Evolutionary conservation across 2,329 filamentous ascomycete species (phyloP), one percentile per base, ranked within the genome.

Genomic region (Zymoseptoria brevis): DNA sequence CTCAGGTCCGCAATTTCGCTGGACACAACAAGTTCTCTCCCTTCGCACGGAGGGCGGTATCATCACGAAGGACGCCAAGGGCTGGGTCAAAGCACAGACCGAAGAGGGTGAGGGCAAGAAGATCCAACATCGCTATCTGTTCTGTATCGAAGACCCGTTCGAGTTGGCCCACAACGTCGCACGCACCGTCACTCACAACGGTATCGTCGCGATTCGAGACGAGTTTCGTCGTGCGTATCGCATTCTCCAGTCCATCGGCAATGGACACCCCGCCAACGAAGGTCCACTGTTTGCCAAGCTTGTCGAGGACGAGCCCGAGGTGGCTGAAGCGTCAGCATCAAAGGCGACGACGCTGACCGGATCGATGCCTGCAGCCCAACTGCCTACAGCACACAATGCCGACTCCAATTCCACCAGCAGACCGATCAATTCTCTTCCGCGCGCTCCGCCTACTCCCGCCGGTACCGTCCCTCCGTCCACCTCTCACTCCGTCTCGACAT

Each of bases 101-200:
- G 75, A 84, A 24, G 82, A 86, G 61, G 75, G 78, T 24, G 79
- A 68, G 54, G 79, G 66, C 68, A 72, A 66, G 63, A 88, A 91
- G 68, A 81, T 93, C 13, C 83, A 88, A 1, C 84, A 91, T 68
- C 84, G 90, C 11, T 96, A 90, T 72, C 81, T 96, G 4, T 88
- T 96, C 65, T 89, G 90, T 30, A 92, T 96, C 61, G 92, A 96
- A 71, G 92, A 96, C 71, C 92, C 92, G 0, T 96, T 96, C 68
- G 90, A 96, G 75, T 75, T 86, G 1, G 86, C 90, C 49, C 90
- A 96, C 74, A 96, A 96, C 67, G 88, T 96, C 35, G 92, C 89
- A 2, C 81, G 90, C 54, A 96, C 90, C 0, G 90, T 96, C 0
- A 91, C 87, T 6, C 88, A 93, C 68, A 83, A 86, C 61, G 90